These are phyloP conservation scores for Sporobolomyces phaffii DNA, from an alignment of 768 basidiomycete species.

Conservation along the genomic window DNA sequence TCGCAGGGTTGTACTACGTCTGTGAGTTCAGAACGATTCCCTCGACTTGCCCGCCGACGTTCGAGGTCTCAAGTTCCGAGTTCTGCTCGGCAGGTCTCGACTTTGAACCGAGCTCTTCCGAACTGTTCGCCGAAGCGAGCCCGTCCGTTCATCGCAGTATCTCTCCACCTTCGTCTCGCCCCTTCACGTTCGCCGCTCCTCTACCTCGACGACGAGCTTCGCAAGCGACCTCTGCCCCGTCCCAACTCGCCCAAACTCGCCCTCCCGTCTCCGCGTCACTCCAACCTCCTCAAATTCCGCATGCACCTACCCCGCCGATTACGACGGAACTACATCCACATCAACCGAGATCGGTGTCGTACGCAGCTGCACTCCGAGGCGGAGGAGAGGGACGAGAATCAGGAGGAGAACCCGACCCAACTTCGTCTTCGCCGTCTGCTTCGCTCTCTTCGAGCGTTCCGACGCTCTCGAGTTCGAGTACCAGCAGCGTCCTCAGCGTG, in stretches of 20 bases:
- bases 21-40: not conserved
- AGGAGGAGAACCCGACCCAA: not conserved
- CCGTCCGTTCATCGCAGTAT: constrained; percentile 45
- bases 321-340: not conserved
- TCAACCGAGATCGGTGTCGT: not conserved
- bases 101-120: constrained; percentile 61
- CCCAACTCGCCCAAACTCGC: constrained; percentile 18
- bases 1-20: constrained; percentile 82
- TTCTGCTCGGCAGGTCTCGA: constrained; percentile 57
- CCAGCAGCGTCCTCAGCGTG: not conserved
- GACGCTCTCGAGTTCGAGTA: not conserved
- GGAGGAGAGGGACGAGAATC: not conserved
- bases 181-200: constrained; percentile 43
- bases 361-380: constrained; percentile 2
- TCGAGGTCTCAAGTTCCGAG: not conserved
- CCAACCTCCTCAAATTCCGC: not conserved
- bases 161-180: constrained; percentile 46
- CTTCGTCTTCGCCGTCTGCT: not conserved
- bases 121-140: constrained; percentile 44
- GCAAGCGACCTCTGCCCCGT: not conserved
- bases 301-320: not conserved
- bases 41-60: not conserved
- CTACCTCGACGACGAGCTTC: constrained; percentile 42
- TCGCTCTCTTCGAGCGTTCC: not conserved
- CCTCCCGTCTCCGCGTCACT: constrained; percentile 13